phyloP scores from a whole-genome alignment of 805 yeast species.

The Saccharomycopsis sp. region DNA sequence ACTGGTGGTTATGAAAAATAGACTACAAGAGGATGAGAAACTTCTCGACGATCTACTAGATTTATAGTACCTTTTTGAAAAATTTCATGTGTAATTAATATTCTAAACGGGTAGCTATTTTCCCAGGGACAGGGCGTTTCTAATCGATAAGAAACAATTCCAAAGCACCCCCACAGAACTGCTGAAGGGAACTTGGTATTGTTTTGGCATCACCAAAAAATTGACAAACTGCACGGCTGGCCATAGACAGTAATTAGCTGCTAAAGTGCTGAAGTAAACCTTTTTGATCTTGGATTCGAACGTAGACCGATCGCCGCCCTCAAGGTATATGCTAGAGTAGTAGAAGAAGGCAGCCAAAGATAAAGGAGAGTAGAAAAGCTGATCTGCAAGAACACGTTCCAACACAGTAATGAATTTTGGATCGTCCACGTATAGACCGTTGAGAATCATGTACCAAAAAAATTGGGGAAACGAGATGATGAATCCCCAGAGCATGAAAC shows the following conservation, averaged over 20 bases:
- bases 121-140: slow-evolving; percentile 44
- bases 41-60: slow-evolving; percentile 23
- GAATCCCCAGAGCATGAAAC: slow-evolving; percentile 85
- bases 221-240: slow-evolving; percentile 73
- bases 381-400: slow-evolving; percentile 84
- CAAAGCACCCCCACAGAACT: slow-evolving; percentile 82
- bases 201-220: slow-evolving; percentile 58
- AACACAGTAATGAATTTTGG: slow-evolving; percentile 79
- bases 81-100: not conserved
- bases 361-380: slow-evolving; percentile 79
- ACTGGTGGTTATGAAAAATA: no score
- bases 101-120: slow-evolving; percentile 9
- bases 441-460: slow-evolving; percentile 81
- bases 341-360: slow-evolving; percentile 73
- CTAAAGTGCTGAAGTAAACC: slow-evolving; percentile 58
- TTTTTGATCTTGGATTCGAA: slow-evolving; percentile 54
- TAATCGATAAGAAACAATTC: slow-evolving; percentile 86
- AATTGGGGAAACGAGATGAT: slow-evolving; percentile 74
- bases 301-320: slow-evolving; percentile 58
- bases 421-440: slow-evolving; percentile 66
- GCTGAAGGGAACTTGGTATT: slow-evolving; percentile 84
- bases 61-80: not conserved
- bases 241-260: slow-evolving; percentile 70
- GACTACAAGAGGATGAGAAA: slow-evolving; percentile 14
- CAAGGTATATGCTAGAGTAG: slow-evolving; percentile 76